Evolutionary conservation across 139 green algal genomes (phyloP).

Genomic region (Ulvella scutata): DNA sequence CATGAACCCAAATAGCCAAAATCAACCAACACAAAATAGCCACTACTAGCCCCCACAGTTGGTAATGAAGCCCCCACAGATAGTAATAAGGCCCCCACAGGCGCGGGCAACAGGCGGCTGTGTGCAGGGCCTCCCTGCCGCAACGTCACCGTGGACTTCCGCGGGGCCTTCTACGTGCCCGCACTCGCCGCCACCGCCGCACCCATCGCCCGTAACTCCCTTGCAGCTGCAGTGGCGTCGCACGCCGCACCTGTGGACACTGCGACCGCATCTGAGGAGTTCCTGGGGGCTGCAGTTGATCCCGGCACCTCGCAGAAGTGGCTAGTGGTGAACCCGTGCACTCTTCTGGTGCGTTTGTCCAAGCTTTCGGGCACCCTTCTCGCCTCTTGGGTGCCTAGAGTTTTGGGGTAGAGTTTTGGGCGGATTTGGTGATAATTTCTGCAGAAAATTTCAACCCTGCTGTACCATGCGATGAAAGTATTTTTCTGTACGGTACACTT

Average conservation of each 20-base stretch:
- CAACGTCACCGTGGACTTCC: neutral
- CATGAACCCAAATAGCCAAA: no score
- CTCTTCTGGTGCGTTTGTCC: neutral
- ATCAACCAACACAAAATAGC: no score
- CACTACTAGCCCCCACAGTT: no score
- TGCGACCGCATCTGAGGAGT: no score
- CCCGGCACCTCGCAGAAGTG: neutral
- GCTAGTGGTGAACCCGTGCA: neutral
- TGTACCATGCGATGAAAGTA: no score
- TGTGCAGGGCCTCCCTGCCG: neutral
- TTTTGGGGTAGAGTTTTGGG: neutral
- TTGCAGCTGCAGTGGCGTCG: neutral
- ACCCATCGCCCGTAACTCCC: neutral
- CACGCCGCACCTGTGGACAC: no score
- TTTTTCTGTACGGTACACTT: no score
- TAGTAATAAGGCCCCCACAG: no score
- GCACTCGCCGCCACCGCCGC: neutral
- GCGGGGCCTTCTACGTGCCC: neutral
- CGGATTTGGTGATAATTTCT: neutral
- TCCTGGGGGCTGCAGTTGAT: neutral
- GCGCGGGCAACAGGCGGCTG: no score
- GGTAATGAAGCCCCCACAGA: no score
- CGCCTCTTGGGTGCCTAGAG: neutral
- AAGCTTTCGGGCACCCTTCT: neutral
- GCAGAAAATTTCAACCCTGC: no score